A percentile compares a stretch with the other conserved stretches of the same genome.
Evolutionary conservation across 2,329 filamentous ascomycete genomes (phyloP).

Genomic region (Chalaropsis ovoidea): DNA sequence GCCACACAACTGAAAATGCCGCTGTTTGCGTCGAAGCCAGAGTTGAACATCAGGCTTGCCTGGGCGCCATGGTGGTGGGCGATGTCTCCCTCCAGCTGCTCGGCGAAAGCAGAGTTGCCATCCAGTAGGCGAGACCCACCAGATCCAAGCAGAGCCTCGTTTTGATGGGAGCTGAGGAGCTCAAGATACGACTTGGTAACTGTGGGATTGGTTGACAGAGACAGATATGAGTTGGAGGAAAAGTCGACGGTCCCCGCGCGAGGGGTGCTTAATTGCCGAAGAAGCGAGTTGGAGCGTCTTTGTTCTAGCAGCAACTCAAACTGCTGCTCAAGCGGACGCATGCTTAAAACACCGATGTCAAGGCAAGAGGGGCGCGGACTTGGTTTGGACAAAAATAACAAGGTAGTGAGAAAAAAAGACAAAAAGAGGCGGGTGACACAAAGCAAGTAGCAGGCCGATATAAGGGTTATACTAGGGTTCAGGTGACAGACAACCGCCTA

Average conservation of each 20-base stretch:
- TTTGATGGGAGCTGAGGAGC: slow-evolving; percentile 46
- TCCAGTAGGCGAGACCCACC: slow-evolving; percentile 46
- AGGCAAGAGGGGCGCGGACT: no score
- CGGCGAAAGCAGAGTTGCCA: slow-evolving; percentile 40
- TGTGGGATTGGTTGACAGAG: slow-evolving; percentile 47
- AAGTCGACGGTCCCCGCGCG: slow-evolving; percentile 49
- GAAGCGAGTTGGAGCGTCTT: neutral
- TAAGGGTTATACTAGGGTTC: no score
- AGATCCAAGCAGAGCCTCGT: slow-evolving; percentile 36
- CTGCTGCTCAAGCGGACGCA: slow-evolving; percentile 13
- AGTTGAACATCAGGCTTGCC: slow-evolving; percentile 44
- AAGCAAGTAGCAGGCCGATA: no score
- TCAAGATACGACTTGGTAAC: slow-evolving; percentile 42
- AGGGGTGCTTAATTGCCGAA: neutral
- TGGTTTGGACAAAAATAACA: no score
- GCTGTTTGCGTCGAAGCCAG: slow-evolving; percentile 57
- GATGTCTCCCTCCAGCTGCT: slow-evolving; percentile 39
- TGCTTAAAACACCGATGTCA: no score
- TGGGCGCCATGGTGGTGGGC: slow-evolving; percentile 40
- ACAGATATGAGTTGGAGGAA: slow-evolving; percentile 70
- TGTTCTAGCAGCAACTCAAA: slow-evolving; percentile 6
- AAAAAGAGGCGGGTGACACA: no score
- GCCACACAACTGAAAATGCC: slow-evolving; percentile 53
- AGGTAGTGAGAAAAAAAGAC: no score
- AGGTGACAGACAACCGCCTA: no score